Evolutionary conservation across 1,284 basidiomycete species (phyloP).

Genomic region (Malassezia psittaci): DNA sequence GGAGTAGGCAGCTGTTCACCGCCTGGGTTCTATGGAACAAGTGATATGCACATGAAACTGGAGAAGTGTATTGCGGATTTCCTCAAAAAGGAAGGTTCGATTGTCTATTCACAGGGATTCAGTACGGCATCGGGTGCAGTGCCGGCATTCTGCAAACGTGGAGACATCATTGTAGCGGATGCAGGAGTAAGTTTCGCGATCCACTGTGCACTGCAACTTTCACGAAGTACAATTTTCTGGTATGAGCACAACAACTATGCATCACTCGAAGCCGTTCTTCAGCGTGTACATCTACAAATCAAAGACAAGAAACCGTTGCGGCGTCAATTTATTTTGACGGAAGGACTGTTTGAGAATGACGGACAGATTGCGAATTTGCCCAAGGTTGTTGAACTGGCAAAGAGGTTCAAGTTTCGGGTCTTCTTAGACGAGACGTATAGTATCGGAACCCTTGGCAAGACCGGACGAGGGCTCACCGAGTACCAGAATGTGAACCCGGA

Average conservation of each 20-base stretch:
- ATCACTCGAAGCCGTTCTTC: slow-evolving; percentile 76
- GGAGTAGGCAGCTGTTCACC: slow-evolving; percentile 94
- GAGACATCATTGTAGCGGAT: slow-evolving; percentile 96
- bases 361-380: slow-evolving; percentile 83
- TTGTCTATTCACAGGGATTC: slow-evolving; percentile 91
- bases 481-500: slow-evolving; percentile 59
- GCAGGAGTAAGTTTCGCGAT: slow-evolving; percentile 86
- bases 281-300: slow-evolving; percentile 72
- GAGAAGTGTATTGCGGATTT: slow-evolving; percentile 84
- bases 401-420: slow-evolving; percentile 87
- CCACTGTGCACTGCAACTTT: slow-evolving; percentile 94
- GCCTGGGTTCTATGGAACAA: slow-evolving; percentile 91
- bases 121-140: slow-evolving; percentile 87
- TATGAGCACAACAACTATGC: slow-evolving; percentile 90
- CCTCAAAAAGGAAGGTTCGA: slow-evolving; percentile 73
- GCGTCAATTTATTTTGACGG: slow-evolving; percentile 87
- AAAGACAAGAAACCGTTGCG: slow-evolving; percentile 62
- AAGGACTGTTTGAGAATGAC: slow-evolving; percentile 92
- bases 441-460: slow-evolving; percentile 81
- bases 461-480: slow-evolving; percentile 88
- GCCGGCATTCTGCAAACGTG: slow-evolving; percentile 92
- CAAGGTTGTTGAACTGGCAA: slow-evolving; percentile 82
- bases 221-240: slow-evolving; percentile 80
- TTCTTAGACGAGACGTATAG: slow-evolving; percentile 90
- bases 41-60: slow-evolving; percentile 83